Base-by-base conservation (phyloP, 2,329 filamentous ascomycete genomes). In the Neurospora sp. region DNA sequence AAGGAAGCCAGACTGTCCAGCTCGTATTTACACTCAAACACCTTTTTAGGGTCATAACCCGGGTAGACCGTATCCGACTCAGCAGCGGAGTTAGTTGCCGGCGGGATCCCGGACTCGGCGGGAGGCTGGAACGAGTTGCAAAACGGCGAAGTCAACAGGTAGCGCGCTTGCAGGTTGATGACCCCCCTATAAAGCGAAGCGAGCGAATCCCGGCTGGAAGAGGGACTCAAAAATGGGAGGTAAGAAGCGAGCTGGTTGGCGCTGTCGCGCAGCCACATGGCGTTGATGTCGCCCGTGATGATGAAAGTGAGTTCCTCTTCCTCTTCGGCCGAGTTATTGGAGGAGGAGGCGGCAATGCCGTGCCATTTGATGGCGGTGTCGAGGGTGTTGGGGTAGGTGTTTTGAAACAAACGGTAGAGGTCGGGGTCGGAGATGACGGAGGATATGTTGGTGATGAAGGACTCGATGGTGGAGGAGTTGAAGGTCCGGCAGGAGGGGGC, bases 21-120 rank as follows among this genome's bases (percentile, higher is more conserved):
- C 81, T 97, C 95, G 79, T 96, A 97, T 80, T 97, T 97, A 86
- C 95, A 97, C 79, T 97, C 95, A 77, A 96, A 97, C 0, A 97
- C 93, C 43, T 89, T 84, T 1, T 84, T 83, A 1, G 85, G 84
- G 75, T 91, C 91, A 36, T 92, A 90, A 38, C 84, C 80, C 0
- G 93, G 92, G 83, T 72, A 87, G 80, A 83, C 80, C 76, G 80
- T 75, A 78, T 92, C 91, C n/a, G 85, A 85, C 68, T 86, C 87
- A 68, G 85, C 85, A 13, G 85, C 86, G 2, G 83, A 79, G 76
- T 91, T 91, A 9, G 80, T 76, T 1, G 84, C 80, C 1, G 90
- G 86, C 1, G 80, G 77, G 13, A 95, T 83, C 23, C 87, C 86
- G 69, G 92, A 92, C 68, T 93, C 92, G 2, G 87, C 83, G 0